These are phyloP conservation scores for Pythium sp. DNA, from an alignment of 352 stramenopile species.

Conservation along the genomic window DNA sequence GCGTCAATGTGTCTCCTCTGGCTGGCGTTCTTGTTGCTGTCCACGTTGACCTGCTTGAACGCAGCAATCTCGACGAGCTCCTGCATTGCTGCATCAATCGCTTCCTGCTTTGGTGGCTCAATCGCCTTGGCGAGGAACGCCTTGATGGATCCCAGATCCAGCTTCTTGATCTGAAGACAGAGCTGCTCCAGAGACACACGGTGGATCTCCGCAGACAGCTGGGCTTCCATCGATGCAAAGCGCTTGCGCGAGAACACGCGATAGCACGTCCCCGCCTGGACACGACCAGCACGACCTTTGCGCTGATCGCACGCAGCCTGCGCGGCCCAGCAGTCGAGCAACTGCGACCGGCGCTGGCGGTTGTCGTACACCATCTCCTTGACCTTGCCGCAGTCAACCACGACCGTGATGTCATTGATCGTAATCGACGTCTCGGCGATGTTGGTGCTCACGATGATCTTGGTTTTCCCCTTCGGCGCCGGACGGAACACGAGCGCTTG, in stretches of 20 bases:
- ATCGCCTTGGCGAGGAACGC: conserved; percentile 82
- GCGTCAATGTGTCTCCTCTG: conserved; percentile 24
- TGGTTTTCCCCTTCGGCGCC: conserved; percentile 59
- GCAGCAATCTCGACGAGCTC: conserved; percentile 90
- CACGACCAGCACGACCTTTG: conserved; percentile 78
- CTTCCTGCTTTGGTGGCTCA: conserved; percentile 89
- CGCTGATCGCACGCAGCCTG: conserved; percentile 81
- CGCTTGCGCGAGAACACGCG: conserved; percentile 68
- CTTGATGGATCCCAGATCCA: conserved; percentile 72
- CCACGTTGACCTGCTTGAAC: conserved; percentile 41
- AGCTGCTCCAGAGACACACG: conserved; percentile 83
- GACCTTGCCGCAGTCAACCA: conserved; percentile 85
- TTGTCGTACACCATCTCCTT: conserved; percentile 90
- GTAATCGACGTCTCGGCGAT: conserved; percentile 90
- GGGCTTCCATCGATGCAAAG: conserved; percentile 58
- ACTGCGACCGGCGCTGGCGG: conserved; percentile 57
- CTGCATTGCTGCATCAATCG: conserved; percentile 90
- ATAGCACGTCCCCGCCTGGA: conserved; percentile 76
- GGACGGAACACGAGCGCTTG: conserved; percentile 75
- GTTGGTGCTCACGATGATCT: conserved; percentile 88
- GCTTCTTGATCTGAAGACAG: conserved; percentile 85
- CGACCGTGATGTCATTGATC: conserved; percentile 85
- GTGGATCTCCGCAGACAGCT: conserved; percentile 87
- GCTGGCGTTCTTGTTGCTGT: conserved; percentile 2
- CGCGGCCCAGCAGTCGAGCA: conserved; percentile 83